These are phyloP conservation scores for Aspergillus sp. DNA, from an alignment of 2,329 filamentous ascomycete genomes.

Conservation along the genomic window DNA sequence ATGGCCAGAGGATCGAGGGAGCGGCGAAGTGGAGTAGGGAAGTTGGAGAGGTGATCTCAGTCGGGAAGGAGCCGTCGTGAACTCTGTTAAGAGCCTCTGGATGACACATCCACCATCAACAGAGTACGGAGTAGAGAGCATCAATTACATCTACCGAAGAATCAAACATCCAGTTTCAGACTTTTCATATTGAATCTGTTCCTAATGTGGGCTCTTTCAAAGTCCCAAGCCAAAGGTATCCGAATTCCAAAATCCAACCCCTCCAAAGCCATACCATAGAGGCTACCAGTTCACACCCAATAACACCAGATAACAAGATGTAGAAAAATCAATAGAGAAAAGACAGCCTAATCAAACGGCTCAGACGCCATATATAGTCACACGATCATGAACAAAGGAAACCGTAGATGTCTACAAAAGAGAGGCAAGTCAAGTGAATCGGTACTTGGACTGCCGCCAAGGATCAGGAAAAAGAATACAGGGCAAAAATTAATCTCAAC, in stretches of 20 bases:
- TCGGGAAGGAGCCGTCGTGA: too few species aligned
- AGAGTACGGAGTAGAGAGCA: too few species aligned
- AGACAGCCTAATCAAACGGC: conserved; percentile 3
- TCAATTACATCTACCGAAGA: background rate
- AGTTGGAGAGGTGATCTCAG: too few species aligned
- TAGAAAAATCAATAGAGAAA: conserved; percentile 7
- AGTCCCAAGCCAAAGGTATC: background rate
- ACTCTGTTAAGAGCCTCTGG: background rate
- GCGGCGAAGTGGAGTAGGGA: too few species aligned
- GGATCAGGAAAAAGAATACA: conserved; percentile 10
- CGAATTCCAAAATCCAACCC: conserved; percentile 1
- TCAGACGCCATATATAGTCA: conserved; percentile 17
- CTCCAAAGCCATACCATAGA: background rate
- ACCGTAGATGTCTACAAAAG: conserved; percentile 18
- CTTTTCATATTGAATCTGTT: background rate
- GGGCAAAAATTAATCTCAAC: conserved; percentile 13
- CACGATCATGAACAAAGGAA: conserved; percentile 25
- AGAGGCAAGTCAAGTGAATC: conserved; percentile 7
- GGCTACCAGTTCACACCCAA: background rate
- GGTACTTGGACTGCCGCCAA: conserved; percentile 7
- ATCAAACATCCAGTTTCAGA: background rate
- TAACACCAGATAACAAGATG: conserved; percentile 5
- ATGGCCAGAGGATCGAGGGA: too few species aligned
- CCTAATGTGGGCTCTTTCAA: background rate
- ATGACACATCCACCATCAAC: background rate